These are phyloP conservation scores for Xylaria grammica DNA, from an alignment of 495 filamentous ascomycete genomes.

Conservation along the genomic window DNA sequence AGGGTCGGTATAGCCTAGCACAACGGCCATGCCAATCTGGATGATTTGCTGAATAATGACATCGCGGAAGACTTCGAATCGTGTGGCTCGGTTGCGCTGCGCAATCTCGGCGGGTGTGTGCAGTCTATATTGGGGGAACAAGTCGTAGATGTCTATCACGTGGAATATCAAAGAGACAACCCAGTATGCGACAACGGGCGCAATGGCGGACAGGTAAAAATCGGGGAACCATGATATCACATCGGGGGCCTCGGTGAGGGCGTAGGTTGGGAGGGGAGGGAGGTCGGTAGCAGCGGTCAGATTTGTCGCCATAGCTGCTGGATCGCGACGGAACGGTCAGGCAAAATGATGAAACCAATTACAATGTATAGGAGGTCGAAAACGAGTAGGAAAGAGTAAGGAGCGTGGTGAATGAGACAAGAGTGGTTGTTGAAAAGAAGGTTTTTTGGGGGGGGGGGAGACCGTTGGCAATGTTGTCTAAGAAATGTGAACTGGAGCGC, in stretches of 20 bases:
- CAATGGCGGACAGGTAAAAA: conserved; percentile 70
- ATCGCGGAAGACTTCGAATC: conserved; percentile 82
- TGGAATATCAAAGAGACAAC: conserved; percentile 84
- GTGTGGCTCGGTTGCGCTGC: conserved; percentile 83
- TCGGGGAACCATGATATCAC: conserved; percentile 82
- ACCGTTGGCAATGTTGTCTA: not conserved
- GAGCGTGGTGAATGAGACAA: conserved; percentile 31
- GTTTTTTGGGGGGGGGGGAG: conserved; percentile 13
- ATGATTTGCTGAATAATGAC: conserved; percentile 89
- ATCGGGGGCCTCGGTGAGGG: conserved; percentile 66
- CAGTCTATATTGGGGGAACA: conserved; percentile 84
- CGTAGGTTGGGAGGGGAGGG: conserved; percentile 80
- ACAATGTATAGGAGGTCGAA: conserved; percentile 19
- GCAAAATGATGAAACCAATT: conserved; percentile 11
- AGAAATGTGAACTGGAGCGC: conserved; percentile 17
- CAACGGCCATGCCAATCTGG: conserved; percentile 69
- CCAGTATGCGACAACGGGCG: conserved; percentile 91
- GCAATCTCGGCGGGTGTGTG: conserved; percentile 90
- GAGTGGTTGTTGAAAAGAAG: conserved; percentile 13
- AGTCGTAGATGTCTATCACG: conserved; percentile 76
- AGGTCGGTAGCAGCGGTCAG: conserved; percentile 54
- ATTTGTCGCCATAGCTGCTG: conserved; percentile 37
- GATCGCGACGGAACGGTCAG: not conserved
- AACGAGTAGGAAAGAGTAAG: conserved; percentile 17
- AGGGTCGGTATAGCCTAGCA: conserved; percentile 68